These are phyloP conservation scores for Candida khao-thaluensis DNA, from an alignment of 805 yeast species.

Conservation along the genomic window DNA sequence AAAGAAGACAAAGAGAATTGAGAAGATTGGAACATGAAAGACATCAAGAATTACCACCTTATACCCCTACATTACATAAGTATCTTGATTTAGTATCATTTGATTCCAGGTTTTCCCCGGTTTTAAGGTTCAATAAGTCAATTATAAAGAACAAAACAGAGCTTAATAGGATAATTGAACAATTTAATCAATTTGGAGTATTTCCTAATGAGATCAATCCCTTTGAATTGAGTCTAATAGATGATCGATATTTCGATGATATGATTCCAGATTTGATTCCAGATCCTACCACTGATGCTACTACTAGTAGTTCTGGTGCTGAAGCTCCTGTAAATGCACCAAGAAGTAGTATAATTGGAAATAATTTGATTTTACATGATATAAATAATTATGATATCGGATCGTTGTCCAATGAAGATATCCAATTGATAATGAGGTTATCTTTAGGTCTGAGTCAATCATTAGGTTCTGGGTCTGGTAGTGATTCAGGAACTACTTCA, in stretches of 20 bases:
- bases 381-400: slow-evolving; percentile 7
- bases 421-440: slow-evolving; percentile 1
- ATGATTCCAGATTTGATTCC: slow-evolving; percentile 20
- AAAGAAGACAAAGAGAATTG: slow-evolving; percentile 2
- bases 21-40: slow-evolving; percentile 8
- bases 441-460: slow-evolving; percentile 4
- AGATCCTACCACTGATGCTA: neutral
- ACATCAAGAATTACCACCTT: slow-evolving; percentile 24
- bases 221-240: slow-evolving; percentile 24
- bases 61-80: slow-evolving; percentile 23
- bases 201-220: slow-evolving; percentile 23
- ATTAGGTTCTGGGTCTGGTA: neutral
- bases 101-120: slow-evolving; percentile 27
- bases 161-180: slow-evolving; percentile 14
- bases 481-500: neutral
- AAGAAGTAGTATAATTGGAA: slow-evolving; percentile 1
- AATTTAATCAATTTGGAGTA: slow-evolving; percentile 20
- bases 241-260: slow-evolving; percentile 24
- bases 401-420: slow-evolving; percentile 3
- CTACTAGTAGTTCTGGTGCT: neutral
- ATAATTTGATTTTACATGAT: slow-evolving; percentile 6
- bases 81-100: slow-evolving; percentile 26
- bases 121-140: slow-evolving; percentile 22
- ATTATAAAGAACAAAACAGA: slow-evolving; percentile 17
- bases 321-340: neutral